These are phyloP conservation scores for Ceratonia siliqua DNA, from an alignment of 306 rosid species.

Conservation along the genomic window DNA sequence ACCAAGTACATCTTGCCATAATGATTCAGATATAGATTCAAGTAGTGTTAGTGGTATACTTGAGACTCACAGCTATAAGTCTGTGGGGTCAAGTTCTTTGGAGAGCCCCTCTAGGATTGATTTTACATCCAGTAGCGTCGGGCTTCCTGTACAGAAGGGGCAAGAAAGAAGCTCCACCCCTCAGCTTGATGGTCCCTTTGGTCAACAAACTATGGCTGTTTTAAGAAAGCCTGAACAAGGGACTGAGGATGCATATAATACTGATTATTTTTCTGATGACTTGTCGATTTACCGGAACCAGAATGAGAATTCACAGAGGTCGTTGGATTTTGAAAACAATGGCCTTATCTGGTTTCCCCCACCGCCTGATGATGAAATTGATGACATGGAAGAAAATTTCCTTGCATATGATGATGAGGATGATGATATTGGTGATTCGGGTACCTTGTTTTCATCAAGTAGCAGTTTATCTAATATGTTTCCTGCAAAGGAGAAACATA, in stretches of 20 bases:
- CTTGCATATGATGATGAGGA: constrained; percentile 87
- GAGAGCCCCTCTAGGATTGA: constrained; percentile 77
- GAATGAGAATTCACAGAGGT: constrained; percentile 56
- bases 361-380: constrained; percentile 74
- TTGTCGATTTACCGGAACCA: constrained; percentile 54
- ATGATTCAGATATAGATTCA: constrained; percentile 69
- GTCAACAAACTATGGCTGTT: constrained; percentile 63
- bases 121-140: constrained; percentile 60
- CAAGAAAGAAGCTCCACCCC: constrained; percentile 49
- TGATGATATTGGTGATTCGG: constrained; percentile 86
- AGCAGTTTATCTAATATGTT: constrained; percentile 70
- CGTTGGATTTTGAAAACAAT: constrained; percentile 87
- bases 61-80: constrained; percentile 53
- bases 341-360: constrained; percentile 88
- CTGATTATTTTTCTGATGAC: constrained; percentile 69
- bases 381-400: constrained; percentile 64
- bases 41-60: constrained; percentile 79
- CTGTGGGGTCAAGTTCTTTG: constrained; percentile 70
- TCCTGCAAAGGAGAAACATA: constrained; percentile 72
- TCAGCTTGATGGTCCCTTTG: constrained; percentile 46
- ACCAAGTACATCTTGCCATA: constrained; percentile 68
- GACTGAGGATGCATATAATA: constrained; percentile 60
- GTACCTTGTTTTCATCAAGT: constrained; percentile 69
- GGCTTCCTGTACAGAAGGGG: constrained; percentile 62
- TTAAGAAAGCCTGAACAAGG: constrained; percentile 63